phyloP scores from a whole-genome alignment of 2,329 filamentous ascomycete species.

The Colletotrichum sp. region DNA sequence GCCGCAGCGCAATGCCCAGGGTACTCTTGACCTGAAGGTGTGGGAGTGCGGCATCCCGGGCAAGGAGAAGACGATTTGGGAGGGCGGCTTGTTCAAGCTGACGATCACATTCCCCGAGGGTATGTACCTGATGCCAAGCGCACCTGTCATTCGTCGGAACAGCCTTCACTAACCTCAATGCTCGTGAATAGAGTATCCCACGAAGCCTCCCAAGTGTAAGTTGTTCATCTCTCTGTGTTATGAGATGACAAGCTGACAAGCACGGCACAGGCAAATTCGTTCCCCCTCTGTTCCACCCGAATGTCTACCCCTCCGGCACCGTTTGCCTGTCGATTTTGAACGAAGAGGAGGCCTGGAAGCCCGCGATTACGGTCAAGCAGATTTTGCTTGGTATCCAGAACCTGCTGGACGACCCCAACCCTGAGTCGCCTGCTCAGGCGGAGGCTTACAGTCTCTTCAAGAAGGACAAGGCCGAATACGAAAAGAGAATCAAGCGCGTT shows the following conservation, averaged over 20 bases:
- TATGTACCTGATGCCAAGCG: conserved; percentile 46
- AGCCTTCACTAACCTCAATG: conserved; percentile 23
- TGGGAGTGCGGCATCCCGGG: conserved; percentile 98
- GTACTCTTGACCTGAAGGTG: conserved; percentile 87
- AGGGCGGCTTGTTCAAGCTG: conserved; percentile 95
- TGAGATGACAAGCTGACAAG: background rate
- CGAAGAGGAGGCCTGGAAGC: conserved; percentile 98
- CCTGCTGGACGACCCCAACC: conserved; percentile 94
- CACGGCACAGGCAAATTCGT: conserved; percentile 81
- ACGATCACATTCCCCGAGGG: conserved; percentile 93
- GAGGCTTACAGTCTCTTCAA: conserved; percentile 98
- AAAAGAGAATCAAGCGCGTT: conserved; percentile 83
- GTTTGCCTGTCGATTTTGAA: conserved; percentile 97
- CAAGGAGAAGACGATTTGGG: conserved; percentile 97
- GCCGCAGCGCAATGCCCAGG: conserved; percentile 75
- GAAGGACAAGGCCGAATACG: conserved; percentile 85
- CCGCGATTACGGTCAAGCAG: conserved; percentile 97
- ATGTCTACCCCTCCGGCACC: conserved; percentile 97
- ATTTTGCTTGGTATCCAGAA: conserved; percentile 96
- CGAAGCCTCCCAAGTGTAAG: conserved; percentile 98
- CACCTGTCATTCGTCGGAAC: background rate
- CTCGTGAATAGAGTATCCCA: conserved; percentile 80
- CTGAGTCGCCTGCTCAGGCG: conserved; percentile 93
- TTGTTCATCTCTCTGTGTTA: conserved; percentile 20
- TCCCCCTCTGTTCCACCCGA: conserved; percentile 95